These are phyloP conservation scores for Flaveria robusta DNA, from an alignment of 129 eudicot genomes.

Conservation along the genomic window DNA sequence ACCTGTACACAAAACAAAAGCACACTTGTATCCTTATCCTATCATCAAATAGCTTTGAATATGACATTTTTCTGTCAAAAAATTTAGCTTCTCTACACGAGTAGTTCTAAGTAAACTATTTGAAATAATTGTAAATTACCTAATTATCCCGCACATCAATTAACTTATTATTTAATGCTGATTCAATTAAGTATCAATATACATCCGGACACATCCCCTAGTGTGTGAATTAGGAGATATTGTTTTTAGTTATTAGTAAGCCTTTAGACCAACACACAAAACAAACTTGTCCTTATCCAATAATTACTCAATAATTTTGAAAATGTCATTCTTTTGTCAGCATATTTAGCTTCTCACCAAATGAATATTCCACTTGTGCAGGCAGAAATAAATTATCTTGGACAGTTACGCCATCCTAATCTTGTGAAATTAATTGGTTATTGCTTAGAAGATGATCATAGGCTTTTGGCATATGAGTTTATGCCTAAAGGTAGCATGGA, in stretches of 20 bases:
- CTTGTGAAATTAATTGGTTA: constrained; percentile 83
- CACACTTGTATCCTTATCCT: too few species aligned
- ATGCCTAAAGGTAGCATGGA: constrained; percentile 99
- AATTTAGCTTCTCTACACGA: neutral
- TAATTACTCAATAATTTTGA: constrained; percentile 10
- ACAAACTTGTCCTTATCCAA: neutral
- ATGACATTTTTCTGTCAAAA: too few species aligned
- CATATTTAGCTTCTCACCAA: constrained; percentile 27
- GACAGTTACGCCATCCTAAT: constrained; percentile 82
- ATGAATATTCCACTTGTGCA: constrained; percentile 35
- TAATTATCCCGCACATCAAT: neutral
- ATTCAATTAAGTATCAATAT: neutral
- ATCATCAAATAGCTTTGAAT: too few species aligned
- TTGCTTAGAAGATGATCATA: constrained; percentile 88
- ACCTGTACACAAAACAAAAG: too few species aligned
- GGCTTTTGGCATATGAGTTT: constrained; percentile 86
- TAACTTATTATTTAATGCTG: neutral
- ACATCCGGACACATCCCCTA: neutral
- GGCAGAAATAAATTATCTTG: constrained; percentile 92
- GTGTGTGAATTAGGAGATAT: neutral
- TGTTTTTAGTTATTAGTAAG: neutral
- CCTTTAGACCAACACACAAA: neutral
- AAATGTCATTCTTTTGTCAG: constrained; percentile 10
- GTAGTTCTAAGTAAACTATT: neutral
- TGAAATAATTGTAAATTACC: neutral